Percentiles rank a stretch among this genome's conserved stretches.
phyloP scores from a whole-genome alignment of 208 protist genomes.

The Trypanosoma cruzi region DNA sequence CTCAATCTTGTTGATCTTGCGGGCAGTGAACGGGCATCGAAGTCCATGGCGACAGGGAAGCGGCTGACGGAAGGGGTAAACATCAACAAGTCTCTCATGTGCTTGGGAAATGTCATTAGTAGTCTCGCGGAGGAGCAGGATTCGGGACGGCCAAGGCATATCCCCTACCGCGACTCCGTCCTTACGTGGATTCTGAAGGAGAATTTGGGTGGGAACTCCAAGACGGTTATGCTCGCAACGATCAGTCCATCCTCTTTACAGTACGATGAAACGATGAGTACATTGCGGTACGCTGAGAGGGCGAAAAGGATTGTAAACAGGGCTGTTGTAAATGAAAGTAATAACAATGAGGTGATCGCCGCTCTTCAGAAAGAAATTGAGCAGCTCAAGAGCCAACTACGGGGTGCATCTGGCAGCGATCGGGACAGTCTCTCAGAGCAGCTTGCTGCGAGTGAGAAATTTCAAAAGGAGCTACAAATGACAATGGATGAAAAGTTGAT shows the following conservation, averaged over 20 bases:
- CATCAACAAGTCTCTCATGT: constrained; percentile 94
- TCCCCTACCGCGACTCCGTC: constrained; percentile 88
- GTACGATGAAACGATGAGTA: constrained; percentile 94
- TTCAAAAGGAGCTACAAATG: constrained; percentile 70
- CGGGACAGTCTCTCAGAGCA: constrained; percentile 55
- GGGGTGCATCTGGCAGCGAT: constrained; percentile 54
- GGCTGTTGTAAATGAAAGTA: constrained; percentile 89
- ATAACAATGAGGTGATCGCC: constrained; percentile 81
- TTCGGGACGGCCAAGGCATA: no score
- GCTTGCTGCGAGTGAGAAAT: constrained; percentile 61
- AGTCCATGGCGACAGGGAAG: constrained; percentile 57
- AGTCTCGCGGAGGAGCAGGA: constrained; percentile 56
- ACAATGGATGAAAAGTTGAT: constrained; percentile 72
- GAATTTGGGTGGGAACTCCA: constrained; percentile 88
- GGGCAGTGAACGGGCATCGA: constrained; percentile 86
- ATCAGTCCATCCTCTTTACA: constrained; percentile 84
- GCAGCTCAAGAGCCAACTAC: constrained; percentile 45
- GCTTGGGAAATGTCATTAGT: constrained; percentile 91
- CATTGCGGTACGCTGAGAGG: constrained; percentile 90
- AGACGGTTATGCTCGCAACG: constrained; percentile 96
- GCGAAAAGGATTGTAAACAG: constrained; percentile 94
- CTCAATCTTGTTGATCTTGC: constrained; percentile 95
- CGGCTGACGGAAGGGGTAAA: constrained; percentile 81
- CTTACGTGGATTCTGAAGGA: constrained; percentile 92
- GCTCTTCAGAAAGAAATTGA: constrained; percentile 76